A percentile compares a stretch with the other conserved stretches of the same genome.
Evolutionary conservation across 225 moss, liverwort and hornwort species (phyloP).

Genomic region (Lunularia cruciata): DNA sequence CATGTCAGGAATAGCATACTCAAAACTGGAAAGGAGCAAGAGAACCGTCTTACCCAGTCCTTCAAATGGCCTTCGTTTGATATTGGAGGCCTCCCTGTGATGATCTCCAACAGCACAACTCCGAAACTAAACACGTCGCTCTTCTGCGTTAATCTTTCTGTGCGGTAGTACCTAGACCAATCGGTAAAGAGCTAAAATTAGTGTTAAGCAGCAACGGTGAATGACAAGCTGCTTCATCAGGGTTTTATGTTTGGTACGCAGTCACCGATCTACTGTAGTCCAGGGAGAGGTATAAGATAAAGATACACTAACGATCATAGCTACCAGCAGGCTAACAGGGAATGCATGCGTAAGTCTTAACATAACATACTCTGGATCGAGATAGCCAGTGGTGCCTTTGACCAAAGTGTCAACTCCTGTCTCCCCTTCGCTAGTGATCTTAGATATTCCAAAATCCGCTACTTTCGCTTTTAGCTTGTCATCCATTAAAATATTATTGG

Average conservation of each 20-base stretch:
- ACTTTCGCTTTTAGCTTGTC: conserved; percentile 65
- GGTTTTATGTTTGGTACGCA: no score
- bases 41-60: conserved; percentile 40
- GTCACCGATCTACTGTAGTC: no score
- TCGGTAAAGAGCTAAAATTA: no score
- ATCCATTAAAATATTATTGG: conserved; percentile 68
- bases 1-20: not conserved
- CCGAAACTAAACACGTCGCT: conserved; percentile 37
- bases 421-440: conserved; percentile 56
- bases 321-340: no score
- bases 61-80: conserved; percentile 27
- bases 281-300: no score
- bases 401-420: conserved; percentile 66
- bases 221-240: no score
- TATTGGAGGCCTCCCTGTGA: conserved; percentile 21
- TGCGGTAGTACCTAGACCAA: conserved; percentile 24
- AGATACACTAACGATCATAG: no score
- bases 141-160: conserved; percentile 26
- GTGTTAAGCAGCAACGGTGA: no score
- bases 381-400: conserved; percentile 70
- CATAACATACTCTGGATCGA: conserved; percentile 72
- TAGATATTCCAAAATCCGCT: conserved; percentile 82
- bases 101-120: conserved; percentile 24
- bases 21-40: not conserved
- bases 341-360: no score